phyloP scores from a whole-genome alignment of 73 alveolate genomes.

The Paramecium sonneborni region DNA sequence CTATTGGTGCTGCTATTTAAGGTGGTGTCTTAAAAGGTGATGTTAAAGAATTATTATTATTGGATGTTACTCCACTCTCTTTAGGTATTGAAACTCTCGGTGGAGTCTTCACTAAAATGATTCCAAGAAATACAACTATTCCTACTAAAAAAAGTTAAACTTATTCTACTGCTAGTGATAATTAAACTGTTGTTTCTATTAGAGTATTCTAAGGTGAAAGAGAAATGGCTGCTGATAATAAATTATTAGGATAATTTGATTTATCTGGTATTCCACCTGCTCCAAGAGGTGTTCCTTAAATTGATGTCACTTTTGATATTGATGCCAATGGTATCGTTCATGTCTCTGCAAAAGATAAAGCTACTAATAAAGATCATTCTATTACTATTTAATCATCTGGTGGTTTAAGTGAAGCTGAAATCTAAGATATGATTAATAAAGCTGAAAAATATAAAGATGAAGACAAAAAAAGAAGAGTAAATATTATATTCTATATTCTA shows the following conservation, averaged over 20 bases:
- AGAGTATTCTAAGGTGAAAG: conserved; percentile 98
- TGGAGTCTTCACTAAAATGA: conserved; percentile 95
- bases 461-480: conserved; percentile 81
- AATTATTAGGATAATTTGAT: conserved; percentile 91
- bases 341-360: conserved; percentile 97
- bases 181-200: conserved; percentile 91
- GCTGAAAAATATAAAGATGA: conserved; percentile 85
- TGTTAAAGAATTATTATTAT: conserved; percentile 87
- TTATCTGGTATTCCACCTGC: conserved; percentile 96
- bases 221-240: conserved; percentile 95
- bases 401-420: conserved; percentile 88
- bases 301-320: conserved; percentile 97
- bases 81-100: conserved; percentile 97
- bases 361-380: conserved; percentile 87
- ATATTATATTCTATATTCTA: not conserved
- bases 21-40: conserved; percentile 97
- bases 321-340: conserved; percentile 98
- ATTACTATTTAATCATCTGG: conserved; percentile 90
- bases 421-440: conserved; percentile 88
- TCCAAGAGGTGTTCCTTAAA: conserved; percentile 95
- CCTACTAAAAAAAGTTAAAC: conserved; percentile 97
- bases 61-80: conserved; percentile 99
- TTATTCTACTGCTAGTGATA: conserved; percentile 95
- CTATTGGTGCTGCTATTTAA: conserved; percentile 97
- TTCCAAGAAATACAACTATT: conserved; percentile 96